These are phyloP conservation scores for Ambispora gerdemannii DNA, from an alignment of 192 early-diverging fungal species.

Conservation along the genomic window DNA sequence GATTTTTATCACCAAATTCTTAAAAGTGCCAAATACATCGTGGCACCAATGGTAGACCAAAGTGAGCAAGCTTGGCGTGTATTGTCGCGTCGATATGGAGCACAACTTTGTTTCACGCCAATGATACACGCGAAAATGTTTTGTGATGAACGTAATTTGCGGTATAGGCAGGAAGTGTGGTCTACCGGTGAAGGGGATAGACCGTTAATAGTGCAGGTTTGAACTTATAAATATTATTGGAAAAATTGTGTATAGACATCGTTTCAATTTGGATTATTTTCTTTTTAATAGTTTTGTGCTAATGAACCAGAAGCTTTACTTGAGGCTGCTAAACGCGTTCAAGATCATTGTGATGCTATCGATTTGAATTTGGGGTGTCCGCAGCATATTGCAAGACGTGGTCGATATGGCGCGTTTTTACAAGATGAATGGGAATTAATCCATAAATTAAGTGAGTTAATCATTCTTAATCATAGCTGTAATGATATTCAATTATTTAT, in stretches of 20 bases:
- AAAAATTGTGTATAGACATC: not conserved
- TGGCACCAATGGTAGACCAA: slow-evolving; percentile 75
- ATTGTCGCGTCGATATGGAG: slow-evolving; percentile 80
- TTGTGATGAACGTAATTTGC: slow-evolving; percentile 52
- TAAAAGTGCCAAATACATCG: slow-evolving; percentile 3
- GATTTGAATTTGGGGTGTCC: slow-evolving; percentile 95
- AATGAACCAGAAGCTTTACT: slow-evolving; percentile 88
- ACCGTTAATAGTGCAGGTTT: slow-evolving; percentile 80
- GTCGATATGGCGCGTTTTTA: slow-evolving; percentile 84
- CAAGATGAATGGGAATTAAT: slow-evolving; percentile 86
- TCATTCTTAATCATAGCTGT: not conserved
- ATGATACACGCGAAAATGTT: slow-evolving; percentile 96
- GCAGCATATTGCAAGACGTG: slow-evolving; percentile 91
- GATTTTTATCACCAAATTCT: slow-evolving; percentile 21
- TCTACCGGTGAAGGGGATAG: slow-evolving; percentile 64
- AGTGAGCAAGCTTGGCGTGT: slow-evolving; percentile 95
- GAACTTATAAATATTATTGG: not conserved
- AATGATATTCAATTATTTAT: slow-evolving; percentile 31
- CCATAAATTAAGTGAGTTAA: slow-evolving; percentile 42
- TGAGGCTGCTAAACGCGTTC: slow-evolving; percentile 76
- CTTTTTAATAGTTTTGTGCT: slow-evolving; percentile 79
- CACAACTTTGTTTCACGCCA: slow-evolving; percentile 92
- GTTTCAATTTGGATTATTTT: not conserved
- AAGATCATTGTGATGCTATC: slow-evolving; percentile 84
- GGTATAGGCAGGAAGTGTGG: slow-evolving; percentile 77